These are phyloP conservation scores for Auricularia cornea DNA, from an alignment of 768 basidiomycete genomes.

Conservation along the genomic window DNA sequence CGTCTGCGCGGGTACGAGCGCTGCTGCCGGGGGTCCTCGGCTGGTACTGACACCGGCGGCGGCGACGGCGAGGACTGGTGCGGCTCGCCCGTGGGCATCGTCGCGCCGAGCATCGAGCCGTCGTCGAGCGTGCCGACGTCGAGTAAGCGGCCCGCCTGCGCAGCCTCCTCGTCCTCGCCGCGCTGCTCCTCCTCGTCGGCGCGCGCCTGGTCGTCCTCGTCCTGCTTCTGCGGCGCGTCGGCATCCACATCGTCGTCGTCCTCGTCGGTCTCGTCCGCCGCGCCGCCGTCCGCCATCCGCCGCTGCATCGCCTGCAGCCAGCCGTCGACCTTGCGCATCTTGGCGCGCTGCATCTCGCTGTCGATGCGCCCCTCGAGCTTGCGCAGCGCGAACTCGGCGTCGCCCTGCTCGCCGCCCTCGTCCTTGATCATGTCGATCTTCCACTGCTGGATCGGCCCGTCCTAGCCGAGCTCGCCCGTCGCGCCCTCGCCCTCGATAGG, in stretches of 20 bases:
- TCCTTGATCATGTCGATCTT: constrained; percentile 41
- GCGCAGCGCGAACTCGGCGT: too few relatives aligned
- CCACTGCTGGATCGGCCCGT: constrained; percentile 66
- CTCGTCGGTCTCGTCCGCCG: neutral
- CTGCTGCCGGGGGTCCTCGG: constrained; percentile 11
- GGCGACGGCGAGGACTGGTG: neutral
- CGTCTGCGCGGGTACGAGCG: constrained; percentile 6
- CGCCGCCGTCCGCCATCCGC: constrained; percentile 22
- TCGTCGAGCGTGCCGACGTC: neutral
- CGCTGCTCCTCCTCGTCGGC: constrained; percentile 3
- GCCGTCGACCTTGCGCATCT: constrained; percentile 67
- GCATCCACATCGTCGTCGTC: constrained; percentile 1
- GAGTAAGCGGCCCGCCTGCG: neutral
- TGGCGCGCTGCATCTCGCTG: constrained; percentile 57
- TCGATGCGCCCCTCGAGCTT: constrained; percentile 84
- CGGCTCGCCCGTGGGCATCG: neutral
- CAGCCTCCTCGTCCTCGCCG: neutral
- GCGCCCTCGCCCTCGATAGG: too few relatives aligned
- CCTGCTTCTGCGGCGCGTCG: constrained; percentile 3
- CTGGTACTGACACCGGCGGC: neutral
- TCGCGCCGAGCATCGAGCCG: neutral
- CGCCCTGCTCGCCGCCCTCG: constrained; percentile 64
- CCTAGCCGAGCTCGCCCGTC: constrained; percentile 36
- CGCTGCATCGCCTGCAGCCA: constrained; percentile 72
- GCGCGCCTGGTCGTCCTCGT: neutral